Evolutionary conservation across 2,329 filamentous ascomycete genomes (phyloP), one percentile per base, ranked within the genome.

Genomic region (Orbilia brochopaga): DNA sequence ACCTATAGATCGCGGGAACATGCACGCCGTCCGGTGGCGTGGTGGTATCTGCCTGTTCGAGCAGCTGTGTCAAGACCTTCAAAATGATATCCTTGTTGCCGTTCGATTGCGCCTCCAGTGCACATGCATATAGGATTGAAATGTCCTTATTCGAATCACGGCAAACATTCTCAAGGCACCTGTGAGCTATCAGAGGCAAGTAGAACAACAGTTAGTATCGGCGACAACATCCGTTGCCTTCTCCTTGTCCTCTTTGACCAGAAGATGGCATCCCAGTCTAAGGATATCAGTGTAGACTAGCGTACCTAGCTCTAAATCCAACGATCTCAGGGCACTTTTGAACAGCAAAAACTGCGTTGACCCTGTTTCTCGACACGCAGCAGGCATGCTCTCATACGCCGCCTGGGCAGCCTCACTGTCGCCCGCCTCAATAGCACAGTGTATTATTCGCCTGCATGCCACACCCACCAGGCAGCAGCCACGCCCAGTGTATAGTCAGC

Each of bases 91-190:
- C 73, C 56, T 84, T 87, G 72, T 91, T 85, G 0, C 87, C 86
- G 0, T 81, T 81, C 73, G 86, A 82, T 55, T 92, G 87, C 1
- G 91, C 89, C 78, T 95, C 91, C 27, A 91, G 81, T 21, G 91
- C 85, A 75, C 92, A 96, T 0, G 91, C 90, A 74, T 92, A 91
- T 0, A 97, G 81, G 48, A 91, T 85, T 13, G 86, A 86, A 19
- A 82, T 81, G 35, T 87, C 84, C 21, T 84, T 82, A 0, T 81
- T 78, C 0, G 83, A 81, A 5, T 81, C 78, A n/a, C 82, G 82
- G 62, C 83, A 84, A 24, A 96, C 80, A 1, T 80, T 78, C 24
- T 86, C 81, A 1, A 96, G 83, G 76, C 88, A 90, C 51, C 86
- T 83, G 19, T 81, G 79, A n/a, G 88, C 88, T 78, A 83, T 77